Evolutionary conservation across 2,329 filamentous ascomycete genomes (phyloP).

Genomic region (Penicillium sumatraense): DNA sequence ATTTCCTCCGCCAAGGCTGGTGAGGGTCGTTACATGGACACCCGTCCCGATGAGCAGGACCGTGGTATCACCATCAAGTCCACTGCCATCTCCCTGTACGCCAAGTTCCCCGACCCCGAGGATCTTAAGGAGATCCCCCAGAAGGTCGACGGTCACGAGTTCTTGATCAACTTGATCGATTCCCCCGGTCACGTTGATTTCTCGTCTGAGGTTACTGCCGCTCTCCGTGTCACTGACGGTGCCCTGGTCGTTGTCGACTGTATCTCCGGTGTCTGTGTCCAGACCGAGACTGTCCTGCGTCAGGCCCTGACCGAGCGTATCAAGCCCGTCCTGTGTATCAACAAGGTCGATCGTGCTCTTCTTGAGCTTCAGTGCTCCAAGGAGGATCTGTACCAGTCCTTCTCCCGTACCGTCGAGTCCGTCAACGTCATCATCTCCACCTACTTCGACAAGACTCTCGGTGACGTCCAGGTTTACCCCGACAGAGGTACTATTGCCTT

Average conservation of each 20-base stretch:
- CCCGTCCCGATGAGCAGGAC: conserved; percentile 96
- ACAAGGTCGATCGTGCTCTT: conserved; percentile 99
- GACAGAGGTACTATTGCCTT: conserved; percentile 98
- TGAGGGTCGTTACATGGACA: conserved; percentile 95
- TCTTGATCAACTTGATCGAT: conserved; percentile 99
- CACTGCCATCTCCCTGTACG: conserved; percentile 98
- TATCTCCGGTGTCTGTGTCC: conserved; percentile 99
- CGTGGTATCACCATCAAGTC: conserved; percentile 99
- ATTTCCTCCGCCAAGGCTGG: conserved; percentile 98
- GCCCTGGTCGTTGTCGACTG: conserved; percentile 99
- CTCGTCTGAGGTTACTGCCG: conserved; percentile 98
- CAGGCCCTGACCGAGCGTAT: conserved; percentile 99
- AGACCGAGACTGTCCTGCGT: conserved; percentile 99
- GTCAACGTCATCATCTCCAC: conserved; percentile 99
- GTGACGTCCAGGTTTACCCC: conserved; percentile 98
- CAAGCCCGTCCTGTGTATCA: conserved; percentile 99
- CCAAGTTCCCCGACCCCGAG: conserved; percentile 76
- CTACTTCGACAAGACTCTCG: conserved; percentile 95
- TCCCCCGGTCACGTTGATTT: conserved; percentile 99
- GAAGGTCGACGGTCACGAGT: conserved; percentile 88
- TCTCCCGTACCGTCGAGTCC: conserved; percentile 99
- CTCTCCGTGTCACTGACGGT: conserved; percentile 99
- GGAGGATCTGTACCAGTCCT: conserved; percentile 99
- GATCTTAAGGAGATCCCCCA: conserved; percentile 93
- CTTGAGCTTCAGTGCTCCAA: conserved; percentile 98